Conservation (phyloP, 345 rosid species). For the Sisymbrium irio region DNA sequence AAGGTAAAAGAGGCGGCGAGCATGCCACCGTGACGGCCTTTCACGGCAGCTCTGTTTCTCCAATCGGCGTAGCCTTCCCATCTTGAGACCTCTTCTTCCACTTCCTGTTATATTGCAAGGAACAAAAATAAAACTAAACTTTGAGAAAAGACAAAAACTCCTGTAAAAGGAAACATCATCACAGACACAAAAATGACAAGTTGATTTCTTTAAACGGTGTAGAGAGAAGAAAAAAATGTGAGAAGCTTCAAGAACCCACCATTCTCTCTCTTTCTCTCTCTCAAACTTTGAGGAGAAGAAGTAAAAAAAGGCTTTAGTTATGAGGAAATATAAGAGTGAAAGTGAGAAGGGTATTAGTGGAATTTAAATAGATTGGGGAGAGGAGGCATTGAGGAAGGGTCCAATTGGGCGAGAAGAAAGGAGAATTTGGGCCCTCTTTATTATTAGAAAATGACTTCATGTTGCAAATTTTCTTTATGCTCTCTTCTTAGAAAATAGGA, state of each 20-base stretch:
- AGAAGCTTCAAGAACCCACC: conserved; percentile 57
- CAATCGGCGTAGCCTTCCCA: conserved; percentile 89
- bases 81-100: conserved; percentile 35
- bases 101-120: conserved; percentile 43
- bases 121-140: neutral
- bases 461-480: conserved; percentile 13
- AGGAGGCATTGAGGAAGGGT: conserved; percentile 16
- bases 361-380: conserved; percentile 40
- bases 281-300: conserved; percentile 33
- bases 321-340: conserved; percentile 31
- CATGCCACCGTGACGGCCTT: conserved; percentile 74
- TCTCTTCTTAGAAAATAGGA: conserved; percentile 15
- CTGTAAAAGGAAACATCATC: conserved; percentile 17
- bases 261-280: conserved; percentile 39
- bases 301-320: neutral
- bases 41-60: conserved; percentile 60
- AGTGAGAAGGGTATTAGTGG: conserved; percentile 37
- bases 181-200: conserved; percentile 7
- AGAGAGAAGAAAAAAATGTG: neutral
- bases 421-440: conserved; percentile 37
- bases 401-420: conserved; percentile 43
- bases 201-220: conserved; percentile 16
- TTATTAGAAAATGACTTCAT: conserved; percentile 52
- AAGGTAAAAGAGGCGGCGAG: conserved; percentile 65
- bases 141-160: conserved; percentile 9